Evolutionary conservation across 2,329 filamentous ascomycete genomes (phyloP), one percentile per base, ranked within the genome.

Genomic region (Nakataea oryzae): DNA sequence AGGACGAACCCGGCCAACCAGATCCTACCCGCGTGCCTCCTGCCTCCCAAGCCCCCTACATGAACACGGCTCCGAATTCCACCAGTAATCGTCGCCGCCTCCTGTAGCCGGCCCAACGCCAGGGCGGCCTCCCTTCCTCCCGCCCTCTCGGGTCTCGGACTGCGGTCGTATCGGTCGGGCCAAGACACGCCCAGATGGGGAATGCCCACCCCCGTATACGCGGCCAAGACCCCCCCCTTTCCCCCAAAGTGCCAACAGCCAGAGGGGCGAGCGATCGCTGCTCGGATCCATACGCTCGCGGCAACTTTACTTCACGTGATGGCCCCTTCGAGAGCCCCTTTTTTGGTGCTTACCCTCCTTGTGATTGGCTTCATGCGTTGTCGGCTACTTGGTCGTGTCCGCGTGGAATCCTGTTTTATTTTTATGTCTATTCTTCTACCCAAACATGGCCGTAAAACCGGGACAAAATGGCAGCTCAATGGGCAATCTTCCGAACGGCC

Each of bases 401-500:
- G 24, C 24, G n/a, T 56, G 24, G 17, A 21, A 29, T 56, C 17
- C 24, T 26, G 27, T 56, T n/a, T n/a, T 50, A 9, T 50, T 50
- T n/a, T 50, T 5, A n/a, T n/a, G 41, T 50, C n/a, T n/a, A n/a
- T n/a, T n/a, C n/a, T n/a, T n/a, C n/a, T n/a, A n/a, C n/a, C n/a
- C n/a, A n/a, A n/a, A n/a, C n/a, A n/a, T n/a, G n/a, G n/a, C n/a
- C n/a, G n/a, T n/a, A n/a, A n/a, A n/a, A n/a, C n/a, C n/a, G n/a
- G n/a, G n/a, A n/a, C n/a, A n/a, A n/a, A n/a, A 21, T 9, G 28
- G 3, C 17, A 14, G 32, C 29, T 61, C 32, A 59, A 41, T 66
- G 63, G 41, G 63, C 63, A 13, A 58, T 63, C 58, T 64, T 74
- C 61, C 65, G 67, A 47, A 79, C 81, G 3, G 81, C 73, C 83